phyloP scores from a whole-genome alignment of 2,329 filamentous ascomycete species.

The Metarhizium brunneum region DNA sequence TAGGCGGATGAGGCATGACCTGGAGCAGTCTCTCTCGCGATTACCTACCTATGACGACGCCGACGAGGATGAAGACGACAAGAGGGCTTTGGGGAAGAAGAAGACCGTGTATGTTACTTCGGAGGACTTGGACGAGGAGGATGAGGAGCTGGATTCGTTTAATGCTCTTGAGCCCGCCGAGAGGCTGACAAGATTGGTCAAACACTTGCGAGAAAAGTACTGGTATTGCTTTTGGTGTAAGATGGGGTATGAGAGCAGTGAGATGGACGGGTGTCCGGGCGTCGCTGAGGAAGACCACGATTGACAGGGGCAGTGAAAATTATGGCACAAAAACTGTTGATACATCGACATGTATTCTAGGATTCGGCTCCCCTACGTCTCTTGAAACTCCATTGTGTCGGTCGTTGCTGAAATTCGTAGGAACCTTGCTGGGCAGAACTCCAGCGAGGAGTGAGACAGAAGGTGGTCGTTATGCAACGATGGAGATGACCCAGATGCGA shows the following conservation, averaged over 20 bases:
- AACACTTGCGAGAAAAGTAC: conserved; percentile 60
- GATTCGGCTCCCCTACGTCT: too few species aligned
- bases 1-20: conserved; percentile 51
- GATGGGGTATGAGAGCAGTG: conserved; percentile 60
- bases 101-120: conserved; percentile 47
- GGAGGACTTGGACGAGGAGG: conserved; percentile 67
- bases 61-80: conserved; percentile 65
- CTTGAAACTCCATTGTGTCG: too few species aligned
- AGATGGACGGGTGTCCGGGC: conserved; percentile 85
- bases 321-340: too few species aligned
- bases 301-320: conserved; percentile 10
- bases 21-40: conserved; percentile 54
- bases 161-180: conserved; percentile 59
- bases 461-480: too few species aligned
- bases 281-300: conserved; percentile 75
- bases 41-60: conserved; percentile 61
- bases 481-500: too few species aligned
- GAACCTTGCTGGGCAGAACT: too few species aligned
- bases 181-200: conserved; percentile 55
- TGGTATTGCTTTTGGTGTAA: conserved; percentile 98
- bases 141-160: conserved; percentile 73
- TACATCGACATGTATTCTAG: too few species aligned
- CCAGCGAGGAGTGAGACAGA: too few species aligned
- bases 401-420: too few species aligned
- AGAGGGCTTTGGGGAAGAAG: conserved; percentile 54